Conservation (phyloP, 2,329 filamentous ascomycete species). For the Colletotrichum costaricense region DNA sequence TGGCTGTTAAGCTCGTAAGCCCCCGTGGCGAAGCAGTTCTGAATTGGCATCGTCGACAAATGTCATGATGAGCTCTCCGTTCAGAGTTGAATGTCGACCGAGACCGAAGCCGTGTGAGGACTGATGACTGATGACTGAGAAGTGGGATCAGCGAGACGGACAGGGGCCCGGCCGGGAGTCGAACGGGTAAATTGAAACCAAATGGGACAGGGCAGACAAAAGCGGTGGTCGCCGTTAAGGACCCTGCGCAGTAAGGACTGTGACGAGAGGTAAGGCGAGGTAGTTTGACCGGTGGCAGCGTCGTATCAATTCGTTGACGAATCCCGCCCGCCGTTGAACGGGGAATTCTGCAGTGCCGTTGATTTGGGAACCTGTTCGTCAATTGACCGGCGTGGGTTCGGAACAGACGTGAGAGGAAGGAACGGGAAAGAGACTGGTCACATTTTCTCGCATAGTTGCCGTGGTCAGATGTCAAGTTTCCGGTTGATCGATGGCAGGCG, state of each 20-base stretch:
- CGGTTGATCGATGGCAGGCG: background rate
- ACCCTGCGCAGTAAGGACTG: no score
- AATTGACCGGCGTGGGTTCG: background rate
- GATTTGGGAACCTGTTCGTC: background rate
- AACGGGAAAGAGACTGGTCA: background rate
- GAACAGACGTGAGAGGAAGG: background rate
- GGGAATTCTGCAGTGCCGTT: background rate
- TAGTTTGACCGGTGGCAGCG: background rate
- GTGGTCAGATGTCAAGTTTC: background rate
- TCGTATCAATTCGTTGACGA: slow-evolving; percentile 1
- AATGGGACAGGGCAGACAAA: background rate
- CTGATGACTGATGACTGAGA: background rate
- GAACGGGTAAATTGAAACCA: background rate
- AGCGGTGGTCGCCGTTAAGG: background rate
- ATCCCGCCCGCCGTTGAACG: background rate
- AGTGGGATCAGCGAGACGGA: background rate
- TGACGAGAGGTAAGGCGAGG: background rate
- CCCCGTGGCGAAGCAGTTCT: background rate
- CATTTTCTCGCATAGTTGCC: background rate
- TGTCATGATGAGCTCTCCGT: background rate
- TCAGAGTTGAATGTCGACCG: background rate
- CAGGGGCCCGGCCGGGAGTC: background rate
- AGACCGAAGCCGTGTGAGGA: background rate
- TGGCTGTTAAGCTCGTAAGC: background rate
- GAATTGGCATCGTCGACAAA: background rate